A percentile compares a stretch with the other conserved stretches of the same genome.
These are phyloP conservation scores for Entophlyctis luteolus DNA, from an alignment of 192 early-diverging fungal species.

Conservation along the genomic window DNA sequence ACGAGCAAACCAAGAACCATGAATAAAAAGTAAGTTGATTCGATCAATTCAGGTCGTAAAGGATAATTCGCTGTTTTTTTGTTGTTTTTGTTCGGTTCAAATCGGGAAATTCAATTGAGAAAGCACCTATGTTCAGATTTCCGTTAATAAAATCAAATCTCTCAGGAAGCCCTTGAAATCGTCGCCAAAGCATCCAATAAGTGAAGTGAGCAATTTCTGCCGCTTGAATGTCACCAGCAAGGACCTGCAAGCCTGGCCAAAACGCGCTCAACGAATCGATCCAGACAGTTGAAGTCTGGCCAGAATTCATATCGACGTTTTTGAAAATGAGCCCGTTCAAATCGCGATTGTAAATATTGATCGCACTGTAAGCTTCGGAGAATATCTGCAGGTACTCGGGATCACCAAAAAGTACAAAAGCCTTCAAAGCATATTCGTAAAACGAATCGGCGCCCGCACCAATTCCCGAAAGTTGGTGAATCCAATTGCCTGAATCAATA, in stretches of 20 bases:
- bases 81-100: too few species aligned
- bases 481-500: conserved; percentile 68
- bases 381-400: conserved; percentile 71
- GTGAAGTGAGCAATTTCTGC: conserved; percentile 79
- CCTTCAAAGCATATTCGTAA: conserved; percentile 87
- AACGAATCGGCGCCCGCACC: conserved; percentile 91
- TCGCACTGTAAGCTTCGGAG: conserved; percentile 64
- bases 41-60: conserved; percentile 88
- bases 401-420: conserved; percentile 84
- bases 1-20: conserved; percentile 27
- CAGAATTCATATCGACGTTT: conserved; percentile 79
- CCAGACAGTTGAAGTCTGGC: conserved; percentile 67
- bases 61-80: conserved; percentile 76
- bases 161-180: conserved; percentile 82
- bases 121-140: conserved; percentile 56
- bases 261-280: conserved; percentile 87
- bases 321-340: conserved; percentile 73
- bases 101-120: not conserved
- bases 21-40: conserved; percentile 91
- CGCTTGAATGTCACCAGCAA: conserved; percentile 80
- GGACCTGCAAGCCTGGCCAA: conserved; percentile 86
- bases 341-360: conserved; percentile 64
- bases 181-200: conserved; percentile 83
- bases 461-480: conserved; percentile 64
- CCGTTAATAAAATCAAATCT: conserved; percentile 72